Base-by-base conservation (phyloP, 2,329 filamentous ascomycete genomes). In the Tothia fuscella region DNA sequence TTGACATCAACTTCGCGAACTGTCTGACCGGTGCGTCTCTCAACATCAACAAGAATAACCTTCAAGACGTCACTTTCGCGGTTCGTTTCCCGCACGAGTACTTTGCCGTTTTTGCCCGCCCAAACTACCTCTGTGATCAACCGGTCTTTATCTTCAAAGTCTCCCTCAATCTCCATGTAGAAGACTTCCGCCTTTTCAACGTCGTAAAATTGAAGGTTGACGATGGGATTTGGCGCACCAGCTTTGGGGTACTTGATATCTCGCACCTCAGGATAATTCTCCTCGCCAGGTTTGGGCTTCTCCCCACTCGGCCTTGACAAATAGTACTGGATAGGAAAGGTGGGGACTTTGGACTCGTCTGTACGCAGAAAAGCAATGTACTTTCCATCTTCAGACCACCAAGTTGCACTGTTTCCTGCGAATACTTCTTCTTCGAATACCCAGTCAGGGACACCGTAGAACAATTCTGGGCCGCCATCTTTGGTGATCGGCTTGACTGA, bases 181-280 rank as follows among this genome's bases (percentile, higher is more conserved):
- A 96, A 96, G 6, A 82, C 72, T 45, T 94, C 79, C 2, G 73
- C 73, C 53, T 80, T 82, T 7, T 69, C 70, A 16, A 95, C 68
- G 50, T 96, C 88, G 60, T 89, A 96, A 61, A 96, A 93, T 42
- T 84, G 73, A 24, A 98, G 64, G 46, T 86, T 78, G 3, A 98
- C 89, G 12, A 84, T 76, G 0, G 91, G 91, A 58, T 98, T 98
- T 35, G 89, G 87, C 2, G 88, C 80, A 3, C 91, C 93, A 16
- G 91, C 82, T 61, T 96, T 96, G 36, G 91, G 93, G 54, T 98
- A 98, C 61, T 98, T 98, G 73, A 98, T 93, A 51, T 87, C 68
- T 48, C 81, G 76, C 26, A 89, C 79, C 55, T 96, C 88, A 0
- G 91, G 91, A 56, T 98, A 98, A 40, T 76, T 78, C 57, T 95